These are phyloP conservation scores for Flaveria bidentis DNA, from an alignment of 129 eudicot genomes.

Conservation along the genomic window DNA sequence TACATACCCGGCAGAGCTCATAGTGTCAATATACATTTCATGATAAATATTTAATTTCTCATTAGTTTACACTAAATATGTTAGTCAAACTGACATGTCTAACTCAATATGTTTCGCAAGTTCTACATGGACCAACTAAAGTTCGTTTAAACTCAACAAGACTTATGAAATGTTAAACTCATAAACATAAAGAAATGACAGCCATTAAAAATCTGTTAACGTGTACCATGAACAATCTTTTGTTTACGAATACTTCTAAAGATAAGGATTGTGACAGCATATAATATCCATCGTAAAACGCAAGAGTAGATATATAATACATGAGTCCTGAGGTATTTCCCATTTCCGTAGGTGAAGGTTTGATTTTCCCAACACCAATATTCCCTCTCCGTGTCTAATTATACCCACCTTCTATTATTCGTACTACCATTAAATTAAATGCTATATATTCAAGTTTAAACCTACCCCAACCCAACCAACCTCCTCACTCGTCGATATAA, in stretches of 20 bases:
- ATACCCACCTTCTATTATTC: constrained; percentile 44
- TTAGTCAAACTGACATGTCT: no score
- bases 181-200: no score
- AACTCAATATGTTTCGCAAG: no score
- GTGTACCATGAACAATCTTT: background rate
- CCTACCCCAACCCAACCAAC: constrained; percentile 37
- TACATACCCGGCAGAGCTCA: no score
- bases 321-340: constrained; percentile 23
- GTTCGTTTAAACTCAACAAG: no score
- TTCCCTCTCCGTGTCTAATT: constrained; percentile 85
- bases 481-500: constrained; percentile 34
- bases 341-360: constrained; percentile 29
- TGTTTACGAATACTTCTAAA: background rate
- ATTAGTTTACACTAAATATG: no score
- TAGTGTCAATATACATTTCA: no score
- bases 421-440: constrained; percentile 24
- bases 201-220: no score
- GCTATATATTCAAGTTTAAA: constrained; percentile 24
- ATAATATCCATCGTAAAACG: constrained; percentile 12
- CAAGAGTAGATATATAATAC: constrained; percentile 7
- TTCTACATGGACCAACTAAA: no score
- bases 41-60: no score
- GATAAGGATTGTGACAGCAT: background rate
- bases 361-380: constrained; percentile 52
- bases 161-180: no score